These are phyloP conservation scores for Puccinia brachypodii DNA, from an alignment of 1,284 basidiomycete species.

Conservation along the genomic window DNA sequence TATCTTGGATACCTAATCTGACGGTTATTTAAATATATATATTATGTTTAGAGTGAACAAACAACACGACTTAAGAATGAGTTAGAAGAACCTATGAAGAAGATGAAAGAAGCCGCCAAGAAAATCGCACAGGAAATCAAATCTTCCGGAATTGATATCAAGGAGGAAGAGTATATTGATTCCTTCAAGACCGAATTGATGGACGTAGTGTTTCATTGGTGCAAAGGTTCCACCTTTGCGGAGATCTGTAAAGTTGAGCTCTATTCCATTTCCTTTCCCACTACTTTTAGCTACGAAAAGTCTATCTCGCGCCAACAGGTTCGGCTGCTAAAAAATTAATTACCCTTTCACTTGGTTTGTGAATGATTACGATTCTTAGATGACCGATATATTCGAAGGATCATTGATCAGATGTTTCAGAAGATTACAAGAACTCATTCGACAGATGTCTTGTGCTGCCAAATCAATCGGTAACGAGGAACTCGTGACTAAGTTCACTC, in stretches of 20 bases:
- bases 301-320: background rate
- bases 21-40: background rate
- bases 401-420: slow-evolving; percentile 56
- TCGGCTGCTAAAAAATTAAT: background rate
- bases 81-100: slow-evolving; percentile 81
- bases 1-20: background rate
- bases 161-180: slow-evolving; percentile 91
- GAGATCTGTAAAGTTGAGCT: slow-evolving; percentile 85
- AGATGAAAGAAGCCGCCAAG: slow-evolving; percentile 92
- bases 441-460: slow-evolving; percentile 56
- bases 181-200: slow-evolving; percentile 98
- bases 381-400: slow-evolving; percentile 57
- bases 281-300: background rate
- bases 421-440: slow-evolving; percentile 56
- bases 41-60: slow-evolving; percentile 87
- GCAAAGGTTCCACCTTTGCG: slow-evolving; percentile 90
- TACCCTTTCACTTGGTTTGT: background rate
- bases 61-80: slow-evolving; percentile 84
- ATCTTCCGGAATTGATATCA: slow-evolving; percentile 82
- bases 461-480: slow-evolving; percentile 57
- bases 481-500: slow-evolving; percentile 55
- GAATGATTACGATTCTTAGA: slow-evolving; percentile 33
- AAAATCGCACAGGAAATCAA: slow-evolving; percentile 93
- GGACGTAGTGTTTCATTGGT: slow-evolving; percentile 97
- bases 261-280: background rate